A percentile compares a stretch with the other conserved stretches of the same genome.
phyloP scores from a whole-genome alignment of 805 yeast species.

The Wickerhamiella dianesei region DNA sequence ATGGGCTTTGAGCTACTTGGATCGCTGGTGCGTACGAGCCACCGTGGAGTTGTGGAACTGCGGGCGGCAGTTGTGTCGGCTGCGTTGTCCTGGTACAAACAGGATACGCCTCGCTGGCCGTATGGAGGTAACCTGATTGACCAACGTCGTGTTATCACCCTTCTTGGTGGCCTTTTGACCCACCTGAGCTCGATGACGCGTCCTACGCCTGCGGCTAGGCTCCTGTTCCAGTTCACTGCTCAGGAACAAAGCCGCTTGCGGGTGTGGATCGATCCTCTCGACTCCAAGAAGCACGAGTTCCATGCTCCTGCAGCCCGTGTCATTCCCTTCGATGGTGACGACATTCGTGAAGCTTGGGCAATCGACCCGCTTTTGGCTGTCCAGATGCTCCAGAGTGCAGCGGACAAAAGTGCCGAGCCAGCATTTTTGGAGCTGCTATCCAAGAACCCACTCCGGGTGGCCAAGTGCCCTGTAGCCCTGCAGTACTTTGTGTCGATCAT shows the following conservation, averaged over 20 bases:
- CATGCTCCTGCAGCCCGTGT: neutral
- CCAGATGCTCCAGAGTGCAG: conserved; percentile 48
- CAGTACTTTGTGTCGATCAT: conserved; percentile 32
- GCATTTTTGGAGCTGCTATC: conserved; percentile 34
- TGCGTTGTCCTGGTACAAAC: conserved; percentile 65
- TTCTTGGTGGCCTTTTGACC: conserved; percentile 41
- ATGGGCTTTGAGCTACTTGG: conserved; percentile 54
- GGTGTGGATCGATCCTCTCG: conserved; percentile 63
- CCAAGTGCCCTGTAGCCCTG: conserved; percentile 45
- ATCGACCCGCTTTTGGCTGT: conserved; percentile 64
- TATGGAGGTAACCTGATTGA: conserved; percentile 70
- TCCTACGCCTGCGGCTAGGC: conserved; percentile 18
- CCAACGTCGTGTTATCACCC: conserved; percentile 51
- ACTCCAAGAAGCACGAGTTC: conserved; percentile 1
- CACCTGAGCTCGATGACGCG: conserved; percentile 17
- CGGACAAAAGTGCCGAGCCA: conserved; percentile 26
- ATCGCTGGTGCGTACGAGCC: conserved; percentile 33
- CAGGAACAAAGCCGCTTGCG: conserved; percentile 61
- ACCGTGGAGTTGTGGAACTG: conserved; percentile 36
- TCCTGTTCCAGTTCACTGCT: conserved; percentile 51
- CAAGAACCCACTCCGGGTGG: conserved; percentile 45
- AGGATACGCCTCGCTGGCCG: conserved; percentile 47
- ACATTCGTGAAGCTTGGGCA: conserved; percentile 44
- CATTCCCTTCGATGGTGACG: conserved; percentile 16
- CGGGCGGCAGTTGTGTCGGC: conserved; percentile 47